phyloP scores from a whole-genome alignment of 1,284 basidiomycete genomes.

The Polyporus tsugae region DNA sequence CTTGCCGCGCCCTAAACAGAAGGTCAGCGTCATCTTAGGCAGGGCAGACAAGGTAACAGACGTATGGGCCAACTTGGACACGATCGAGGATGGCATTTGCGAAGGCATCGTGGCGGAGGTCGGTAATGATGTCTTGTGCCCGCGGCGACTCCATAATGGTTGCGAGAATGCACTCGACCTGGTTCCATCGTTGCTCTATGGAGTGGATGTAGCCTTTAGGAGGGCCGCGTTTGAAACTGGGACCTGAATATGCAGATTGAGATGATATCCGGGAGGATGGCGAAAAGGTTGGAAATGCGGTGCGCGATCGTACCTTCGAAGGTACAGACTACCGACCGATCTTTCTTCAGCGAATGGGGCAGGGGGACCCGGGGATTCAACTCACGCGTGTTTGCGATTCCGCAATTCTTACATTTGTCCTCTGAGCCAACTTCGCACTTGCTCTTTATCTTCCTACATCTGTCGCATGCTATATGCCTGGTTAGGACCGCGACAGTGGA shows the following conservation, averaged over 20 bases:
- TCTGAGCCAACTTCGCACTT: conserved; percentile 76
- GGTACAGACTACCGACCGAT: conserved; percentile 65
- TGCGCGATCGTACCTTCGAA: conserved; percentile 64
- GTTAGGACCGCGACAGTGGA: neutral
- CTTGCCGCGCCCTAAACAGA: conserved; percentile 67
- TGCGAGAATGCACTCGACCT: conserved; percentile 86
- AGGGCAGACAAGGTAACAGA: conserved; percentile 41
- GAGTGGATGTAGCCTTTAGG: conserved; percentile 92
- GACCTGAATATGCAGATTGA: conserved; percentile 53
- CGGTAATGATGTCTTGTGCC: conserved; percentile 72
- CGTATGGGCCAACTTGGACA: conserved; percentile 81
- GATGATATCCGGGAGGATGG: too few species aligned
- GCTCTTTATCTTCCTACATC: conserved; percentile 87
- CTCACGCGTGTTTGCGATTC: conserved; percentile 65
- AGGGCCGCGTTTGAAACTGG: conserved; percentile 85
- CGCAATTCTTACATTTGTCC: conserved; percentile 75
- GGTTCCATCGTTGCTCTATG: conserved; percentile 88
- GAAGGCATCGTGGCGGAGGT: conserved; percentile 73
- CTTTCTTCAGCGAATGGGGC: conserved; percentile 9
- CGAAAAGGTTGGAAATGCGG: too few species aligned
- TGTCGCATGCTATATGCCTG: conserved; percentile 70
- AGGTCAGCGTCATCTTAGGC: neutral
- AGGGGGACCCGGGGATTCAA: conserved; percentile 8
- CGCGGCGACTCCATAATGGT: conserved; percentile 77
- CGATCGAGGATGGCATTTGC: conserved; percentile 75